Percentiles rank a stretch among this genome's conserved stretches.
Conservation (phyloP, 2,329 filamentous ascomycete genomes). For the Grosmannia clavigera region DNA sequence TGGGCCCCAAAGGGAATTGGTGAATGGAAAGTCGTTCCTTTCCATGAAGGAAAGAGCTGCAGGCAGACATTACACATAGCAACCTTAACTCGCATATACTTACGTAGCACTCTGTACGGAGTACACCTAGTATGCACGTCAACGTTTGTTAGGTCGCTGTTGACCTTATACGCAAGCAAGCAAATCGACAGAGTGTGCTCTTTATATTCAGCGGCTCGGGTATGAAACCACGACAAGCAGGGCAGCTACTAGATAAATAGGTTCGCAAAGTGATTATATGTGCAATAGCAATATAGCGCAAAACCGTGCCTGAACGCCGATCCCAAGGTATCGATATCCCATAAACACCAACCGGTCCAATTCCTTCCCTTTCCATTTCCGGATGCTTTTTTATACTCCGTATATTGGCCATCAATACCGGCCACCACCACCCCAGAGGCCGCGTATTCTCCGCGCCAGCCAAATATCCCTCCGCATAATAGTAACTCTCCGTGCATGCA, state of each 20-base stretch:
- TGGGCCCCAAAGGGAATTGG: too few relatives aligned
- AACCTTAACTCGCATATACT: not conserved
- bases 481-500: slow-evolving; percentile 92
- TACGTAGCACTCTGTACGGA: too few relatives aligned
- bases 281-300: not conserved
- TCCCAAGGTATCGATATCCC: not conserved
- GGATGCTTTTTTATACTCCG: not conserved
- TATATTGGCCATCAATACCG: slow-evolving; percentile 21
- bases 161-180: too few relatives aligned
- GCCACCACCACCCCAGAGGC: slow-evolving; percentile 60
- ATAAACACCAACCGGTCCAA: not conserved
- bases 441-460: slow-evolving; percentile 68
- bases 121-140: too few relatives aligned
- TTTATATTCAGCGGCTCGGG: not conserved
- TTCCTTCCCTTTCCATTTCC: not conserved
- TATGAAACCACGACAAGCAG: not conserved
- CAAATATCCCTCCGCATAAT: slow-evolving; percentile 99
- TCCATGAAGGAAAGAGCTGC: too few relatives aligned
- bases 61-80: too few relatives aligned
- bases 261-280: not conserved
- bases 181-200: not conserved
- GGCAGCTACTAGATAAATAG: not conserved
- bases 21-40: too few relatives aligned
- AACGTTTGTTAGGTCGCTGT: not conserved
- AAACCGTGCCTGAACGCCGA: not conserved